These are phyloP conservation scores for Leucosporidium scottii DNA, from an alignment of 768 basidiomycete genomes.

Conservation along the genomic window DNA sequence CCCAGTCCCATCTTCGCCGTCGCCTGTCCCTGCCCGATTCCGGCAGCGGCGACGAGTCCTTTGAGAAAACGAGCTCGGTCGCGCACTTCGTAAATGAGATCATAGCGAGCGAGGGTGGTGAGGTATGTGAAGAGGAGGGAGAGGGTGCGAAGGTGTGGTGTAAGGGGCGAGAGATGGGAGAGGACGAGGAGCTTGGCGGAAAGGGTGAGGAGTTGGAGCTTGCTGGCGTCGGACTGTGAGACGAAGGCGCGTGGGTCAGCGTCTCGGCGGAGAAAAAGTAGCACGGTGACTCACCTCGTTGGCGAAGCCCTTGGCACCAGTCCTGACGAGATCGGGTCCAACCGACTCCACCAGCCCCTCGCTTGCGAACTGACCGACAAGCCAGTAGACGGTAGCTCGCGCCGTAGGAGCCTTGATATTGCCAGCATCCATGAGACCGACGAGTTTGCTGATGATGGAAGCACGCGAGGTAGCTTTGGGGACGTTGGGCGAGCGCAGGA, in stretches of 20 bases:
- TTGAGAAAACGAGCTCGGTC: slow-evolving; percentile 77
- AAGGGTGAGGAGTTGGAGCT: slow-evolving; percentile 76
- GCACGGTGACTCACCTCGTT: slow-evolving; percentile 53
- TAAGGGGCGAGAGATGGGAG: slow-evolving; percentile 49
- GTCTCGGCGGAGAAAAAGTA: neutral
- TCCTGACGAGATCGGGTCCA: slow-evolving; percentile 90
- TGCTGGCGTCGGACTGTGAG: slow-evolving; percentile 57
- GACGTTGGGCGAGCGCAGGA: slow-evolving; percentile 13
- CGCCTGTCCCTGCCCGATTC: slow-evolving; percentile 16
- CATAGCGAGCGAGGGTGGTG: slow-evolving; percentile 78
- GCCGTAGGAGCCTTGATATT: slow-evolving; percentile 45
- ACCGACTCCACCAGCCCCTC: slow-evolving; percentile 42
- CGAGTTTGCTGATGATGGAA: slow-evolving; percentile 21
- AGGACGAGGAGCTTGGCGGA: slow-evolving; percentile 74
- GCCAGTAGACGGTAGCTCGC: slow-evolving; percentile 81
- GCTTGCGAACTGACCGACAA: slow-evolving; percentile 79
- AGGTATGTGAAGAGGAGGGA: slow-evolving; percentile 60
- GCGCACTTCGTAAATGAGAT: slow-evolving; percentile 78
- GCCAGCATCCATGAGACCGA: slow-evolving; percentile 6
- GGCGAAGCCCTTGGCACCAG: slow-evolving; percentile 62
- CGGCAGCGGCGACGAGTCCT: slow-evolving; percentile 58
- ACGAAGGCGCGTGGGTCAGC: neutral
- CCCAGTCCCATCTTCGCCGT: slow-evolving; percentile 11
- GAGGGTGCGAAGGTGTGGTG: slow-evolving; percentile 40
- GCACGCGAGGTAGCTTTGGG: slow-evolving; percentile 10